Percentiles rank a stretch among this genome's conserved stretches.
Evolutionary conservation across 257 asterid genomes (phyloP).

Genomic region (Cruciata laevipes): DNA sequence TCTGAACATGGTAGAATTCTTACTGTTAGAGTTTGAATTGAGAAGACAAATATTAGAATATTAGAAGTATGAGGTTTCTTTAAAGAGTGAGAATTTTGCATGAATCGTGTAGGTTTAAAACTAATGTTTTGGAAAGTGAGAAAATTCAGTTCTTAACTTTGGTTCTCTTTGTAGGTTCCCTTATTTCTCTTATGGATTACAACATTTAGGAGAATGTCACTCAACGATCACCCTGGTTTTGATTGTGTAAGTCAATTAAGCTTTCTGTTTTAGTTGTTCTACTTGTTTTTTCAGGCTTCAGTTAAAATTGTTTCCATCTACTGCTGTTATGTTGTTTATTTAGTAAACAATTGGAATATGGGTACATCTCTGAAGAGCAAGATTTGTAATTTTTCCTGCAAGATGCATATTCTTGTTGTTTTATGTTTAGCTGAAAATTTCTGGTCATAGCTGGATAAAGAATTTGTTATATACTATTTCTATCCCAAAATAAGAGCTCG

Average conservation of each 20-base stretch:
- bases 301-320: not conserved
- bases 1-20: not conserved
- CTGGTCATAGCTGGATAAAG: not conserved
- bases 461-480: no score
- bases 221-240: conserved; percentile 85
- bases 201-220: conserved; percentile 77
- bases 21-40: no score
- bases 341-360: not conserved
- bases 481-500: not conserved
- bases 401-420: not conserved
- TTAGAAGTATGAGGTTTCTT: not conserved
- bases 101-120: not conserved
- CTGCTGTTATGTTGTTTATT: not conserved
- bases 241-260: conserved; percentile 60
- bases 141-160: conserved; percentile 2
- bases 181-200: conserved; percentile 65
- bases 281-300: no score
- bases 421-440: not conserved
- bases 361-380: not conserved
- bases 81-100: not conserved
- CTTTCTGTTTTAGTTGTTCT: conserved; percentile 1
- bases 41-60: not conserved
- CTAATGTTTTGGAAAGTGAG: not conserved
- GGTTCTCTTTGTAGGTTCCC: conserved; percentile 55
- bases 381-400: not conserved